Percentiles rank a stretch among this genome's conserved stretches.
Conservation (phyloP, 768 basidiomycete genomes). For the Lactifluus subvellereus region DNA sequence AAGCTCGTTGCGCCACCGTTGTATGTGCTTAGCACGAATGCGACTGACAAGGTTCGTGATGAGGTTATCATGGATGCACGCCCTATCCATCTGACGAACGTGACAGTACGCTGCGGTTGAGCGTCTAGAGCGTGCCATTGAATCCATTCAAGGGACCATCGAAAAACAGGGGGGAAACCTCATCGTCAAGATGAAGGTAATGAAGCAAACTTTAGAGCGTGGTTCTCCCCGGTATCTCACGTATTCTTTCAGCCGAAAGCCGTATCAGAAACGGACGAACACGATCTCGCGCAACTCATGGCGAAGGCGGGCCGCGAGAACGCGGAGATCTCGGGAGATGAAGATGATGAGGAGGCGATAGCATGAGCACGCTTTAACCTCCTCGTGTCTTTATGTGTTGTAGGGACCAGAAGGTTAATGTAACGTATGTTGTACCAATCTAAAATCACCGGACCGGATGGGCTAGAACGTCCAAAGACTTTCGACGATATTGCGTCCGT, state of each 20-base stretch:
- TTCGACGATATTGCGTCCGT: constrained; percentile 33
- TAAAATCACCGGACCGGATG: not conserved
- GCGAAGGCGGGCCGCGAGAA: constrained; percentile 91
- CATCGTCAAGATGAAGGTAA: constrained; percentile 94
- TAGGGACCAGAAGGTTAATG: constrained; percentile 2
- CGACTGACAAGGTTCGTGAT: constrained; percentile 80
- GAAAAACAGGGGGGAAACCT: constrained; percentile 80
- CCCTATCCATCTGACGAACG: not conserved
- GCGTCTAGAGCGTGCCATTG: constrained; percentile 87
- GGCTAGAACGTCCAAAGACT: constrained; percentile 26
- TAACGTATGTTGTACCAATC: constrained; percentile 15
- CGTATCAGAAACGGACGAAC: constrained; percentile 95
- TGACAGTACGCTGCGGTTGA: constrained; percentile 83
- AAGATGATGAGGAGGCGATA: constrained; percentile 55
- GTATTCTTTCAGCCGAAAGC: constrained; percentile 74
- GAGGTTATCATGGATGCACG: not conserved
- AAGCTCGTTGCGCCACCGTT: constrained; percentile 94
- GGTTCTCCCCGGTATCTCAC: not conserved
- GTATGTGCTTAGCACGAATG: constrained; percentile 93
- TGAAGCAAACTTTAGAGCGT: constrained; percentile 13
- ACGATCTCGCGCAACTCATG: constrained; percentile 96
- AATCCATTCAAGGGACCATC: constrained; percentile 80
- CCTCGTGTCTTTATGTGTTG: not conserved
- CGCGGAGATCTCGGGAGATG: constrained; percentile 92
- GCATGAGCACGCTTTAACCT: constrained; percentile 1